Evolutionary conservation across 495 filamentous ascomycete genomes (phyloP).

Genomic region (Penicillium simplicissimum): DNA sequence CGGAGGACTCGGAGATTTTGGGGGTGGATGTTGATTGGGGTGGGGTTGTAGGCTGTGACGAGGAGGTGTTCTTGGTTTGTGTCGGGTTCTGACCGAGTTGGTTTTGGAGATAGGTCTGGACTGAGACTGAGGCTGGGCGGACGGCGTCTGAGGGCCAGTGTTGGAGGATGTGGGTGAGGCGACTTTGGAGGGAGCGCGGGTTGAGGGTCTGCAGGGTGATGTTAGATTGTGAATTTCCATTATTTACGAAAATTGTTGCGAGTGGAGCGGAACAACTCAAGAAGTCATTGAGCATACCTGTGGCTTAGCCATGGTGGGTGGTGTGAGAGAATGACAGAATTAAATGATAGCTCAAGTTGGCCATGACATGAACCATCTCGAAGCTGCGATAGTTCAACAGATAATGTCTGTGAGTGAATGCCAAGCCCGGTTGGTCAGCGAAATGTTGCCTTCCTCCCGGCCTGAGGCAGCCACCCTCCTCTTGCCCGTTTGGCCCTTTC

Average conservation of each 20-base stretch:
- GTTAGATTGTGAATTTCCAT: slow-evolving; percentile 10
- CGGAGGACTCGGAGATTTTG: slow-evolving; percentile 56
- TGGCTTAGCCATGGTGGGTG: slow-evolving; percentile 32
- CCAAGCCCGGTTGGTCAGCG: slow-evolving; percentile 1
- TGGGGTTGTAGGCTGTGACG: slow-evolving; percentile 18
- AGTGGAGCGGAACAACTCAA: background rate
- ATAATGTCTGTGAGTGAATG: no score
- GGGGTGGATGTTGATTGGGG: slow-evolving; percentile 21
- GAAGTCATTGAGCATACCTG: slow-evolving; percentile 22
- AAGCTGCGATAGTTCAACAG: no score
- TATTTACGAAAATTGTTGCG: background rate
- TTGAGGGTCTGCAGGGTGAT: slow-evolving; percentile 33
- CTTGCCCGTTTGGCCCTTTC: slow-evolving; percentile 11
- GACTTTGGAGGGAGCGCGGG: slow-evolving; percentile 59
- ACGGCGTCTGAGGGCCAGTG: slow-evolving; percentile 79
- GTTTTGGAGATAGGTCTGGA: slow-evolving; percentile 67
- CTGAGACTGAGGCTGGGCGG: slow-evolving; percentile 69
- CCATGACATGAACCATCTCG: background rate
- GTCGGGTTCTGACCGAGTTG: slow-evolving; percentile 50
- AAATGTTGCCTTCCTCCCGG: background rate
- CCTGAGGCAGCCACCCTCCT: slow-evolving; percentile 26
- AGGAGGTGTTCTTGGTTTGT: slow-evolving; percentile 3
- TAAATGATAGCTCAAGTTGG: background rate
- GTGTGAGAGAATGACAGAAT: background rate
- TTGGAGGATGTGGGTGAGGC: slow-evolving; percentile 54